Percentiles rank a stretch among this genome's conserved stretches.
Conservation (phyloP, 352 stramenopile species). For the Phytophthora pinifolia region DNA sequence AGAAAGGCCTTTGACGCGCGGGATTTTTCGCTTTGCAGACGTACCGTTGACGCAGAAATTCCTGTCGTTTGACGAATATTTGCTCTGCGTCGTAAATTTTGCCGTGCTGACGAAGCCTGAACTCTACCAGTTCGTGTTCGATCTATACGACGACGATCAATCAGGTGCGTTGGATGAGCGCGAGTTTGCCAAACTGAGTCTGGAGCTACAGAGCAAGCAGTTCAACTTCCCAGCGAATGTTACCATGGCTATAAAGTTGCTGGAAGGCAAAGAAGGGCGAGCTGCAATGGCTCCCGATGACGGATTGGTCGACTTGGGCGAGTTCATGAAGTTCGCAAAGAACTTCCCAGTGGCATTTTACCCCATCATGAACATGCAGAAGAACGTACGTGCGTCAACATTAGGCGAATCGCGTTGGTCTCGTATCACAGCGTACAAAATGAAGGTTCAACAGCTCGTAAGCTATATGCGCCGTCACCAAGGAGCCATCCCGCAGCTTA, state of each 20-base stretch:
- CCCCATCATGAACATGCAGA: conserved; percentile 61
- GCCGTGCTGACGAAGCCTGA: conserved; percentile 62
- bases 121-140: conserved; percentile 70
- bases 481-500: conserved; percentile 44
- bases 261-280: conserved; percentile 37
- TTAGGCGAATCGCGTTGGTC: conserved; percentile 47
- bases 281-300: conserved; percentile 29
- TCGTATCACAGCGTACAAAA: conserved; percentile 42
- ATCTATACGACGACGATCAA: conserved; percentile 65
- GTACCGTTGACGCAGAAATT: conserved; percentile 49
- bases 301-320: conserved; percentile 42
- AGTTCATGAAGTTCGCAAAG: conserved; percentile 58
- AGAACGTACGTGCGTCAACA: conserved; percentile 45
- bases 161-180: conserved; percentile 58
- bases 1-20: conserved; percentile 47
- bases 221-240: conserved; percentile 72
- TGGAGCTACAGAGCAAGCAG: conserved; percentile 64
- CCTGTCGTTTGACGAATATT: conserved; percentile 66
- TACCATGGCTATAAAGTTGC: conserved; percentile 50
- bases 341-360: conserved; percentile 55
- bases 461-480: conserved; percentile 62
- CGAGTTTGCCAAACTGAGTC: conserved; percentile 65
- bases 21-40: conserved; percentile 49
- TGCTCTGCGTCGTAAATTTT: conserved; percentile 59
- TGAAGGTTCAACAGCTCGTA: conserved; percentile 54